Evolutionary conservation across 331 rosid genomes (phyloP).

Genomic region (Rhamnella rubrinervis): DNA sequence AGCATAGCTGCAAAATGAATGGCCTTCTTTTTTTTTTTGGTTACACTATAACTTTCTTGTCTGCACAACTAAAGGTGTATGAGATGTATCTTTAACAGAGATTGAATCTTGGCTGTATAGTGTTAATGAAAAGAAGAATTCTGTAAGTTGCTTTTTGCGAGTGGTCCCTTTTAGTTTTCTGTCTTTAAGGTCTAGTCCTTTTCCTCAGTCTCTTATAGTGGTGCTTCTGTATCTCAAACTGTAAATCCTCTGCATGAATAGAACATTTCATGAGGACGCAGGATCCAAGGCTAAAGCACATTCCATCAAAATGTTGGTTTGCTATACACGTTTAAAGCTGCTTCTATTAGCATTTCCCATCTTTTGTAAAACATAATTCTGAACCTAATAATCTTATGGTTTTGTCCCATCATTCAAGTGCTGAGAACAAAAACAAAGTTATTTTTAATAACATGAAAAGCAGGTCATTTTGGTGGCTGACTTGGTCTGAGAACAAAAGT

Average conservation of each 20-base stretch:
- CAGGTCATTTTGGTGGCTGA: constrained; percentile 21
- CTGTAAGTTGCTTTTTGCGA: not conserved
- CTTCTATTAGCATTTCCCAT: too few species aligned
- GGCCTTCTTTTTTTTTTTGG: not conserved
- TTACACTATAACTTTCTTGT: constrained; percentile 9
- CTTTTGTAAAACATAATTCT: too few species aligned
- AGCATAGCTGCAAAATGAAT: constrained; percentile 4
- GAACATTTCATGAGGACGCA: too few species aligned
- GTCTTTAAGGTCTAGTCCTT: constrained; percentile 18
- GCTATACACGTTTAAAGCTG: too few species aligned
- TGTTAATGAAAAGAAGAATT: constrained; percentile 15
- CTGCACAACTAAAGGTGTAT: constrained; percentile 20
- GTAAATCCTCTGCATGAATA: constrained; percentile 2
- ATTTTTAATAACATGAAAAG: not conserved
- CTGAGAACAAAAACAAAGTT: too few species aligned
- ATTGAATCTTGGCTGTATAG: constrained; percentile 25
- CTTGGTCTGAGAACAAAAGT: constrained; percentile 7
- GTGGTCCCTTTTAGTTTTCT: constrained; percentile 3
- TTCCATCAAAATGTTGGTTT: not conserved
- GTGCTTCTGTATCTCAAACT: constrained; percentile 21
- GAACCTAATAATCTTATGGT: too few species aligned
- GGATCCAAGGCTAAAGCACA: not conserved
- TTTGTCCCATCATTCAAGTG: too few species aligned
- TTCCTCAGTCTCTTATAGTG: constrained; percentile 23
- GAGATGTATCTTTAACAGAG: constrained; percentile 16